Percentiles rank a stretch among this genome's conserved stretches.
Conservation (phyloP, 164 flowering plant species). For the Stephania japonica region DNA sequence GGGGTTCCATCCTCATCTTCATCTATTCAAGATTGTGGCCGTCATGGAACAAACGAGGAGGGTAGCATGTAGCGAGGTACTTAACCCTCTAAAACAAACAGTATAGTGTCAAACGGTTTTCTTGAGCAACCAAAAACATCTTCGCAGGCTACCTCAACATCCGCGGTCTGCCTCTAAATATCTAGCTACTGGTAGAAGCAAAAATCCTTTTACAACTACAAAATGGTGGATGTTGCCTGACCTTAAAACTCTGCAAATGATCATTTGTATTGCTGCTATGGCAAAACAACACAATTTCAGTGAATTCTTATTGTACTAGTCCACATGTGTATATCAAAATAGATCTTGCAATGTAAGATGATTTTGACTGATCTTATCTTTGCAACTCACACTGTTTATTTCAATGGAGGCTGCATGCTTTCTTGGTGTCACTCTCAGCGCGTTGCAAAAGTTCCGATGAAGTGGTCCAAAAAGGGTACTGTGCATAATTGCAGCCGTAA, state of each 20-base stretch:
- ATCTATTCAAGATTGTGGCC: conserved; percentile 15
- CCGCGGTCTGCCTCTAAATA: background rate
- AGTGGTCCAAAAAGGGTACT: no score
- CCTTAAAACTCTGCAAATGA: background rate
- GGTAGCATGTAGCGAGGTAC: conserved; percentile 2
- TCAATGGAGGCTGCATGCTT: no score
- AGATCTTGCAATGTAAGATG: background rate
- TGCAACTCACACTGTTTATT: background rate
- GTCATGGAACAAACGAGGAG: conserved; percentile 19
- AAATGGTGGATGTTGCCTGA: background rate
- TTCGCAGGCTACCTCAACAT: background rate
- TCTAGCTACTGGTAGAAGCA: background rate
- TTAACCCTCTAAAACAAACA: background rate
- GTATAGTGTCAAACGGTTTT: background rate
- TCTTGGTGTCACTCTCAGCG: background rate
- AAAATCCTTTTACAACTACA: background rate
- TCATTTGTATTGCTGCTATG: background rate
- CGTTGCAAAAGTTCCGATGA: background rate
- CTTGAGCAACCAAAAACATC: background rate
- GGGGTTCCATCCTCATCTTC: conserved; percentile 15
- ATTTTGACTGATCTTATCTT: background rate
- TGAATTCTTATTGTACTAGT: background rate
- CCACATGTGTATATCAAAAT: background rate
- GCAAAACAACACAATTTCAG: background rate
- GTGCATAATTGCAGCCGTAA: no score